Conservation (phyloP, 2,329 filamentous ascomycete genomes). For the Beauveria rudraprayagi region DNA sequence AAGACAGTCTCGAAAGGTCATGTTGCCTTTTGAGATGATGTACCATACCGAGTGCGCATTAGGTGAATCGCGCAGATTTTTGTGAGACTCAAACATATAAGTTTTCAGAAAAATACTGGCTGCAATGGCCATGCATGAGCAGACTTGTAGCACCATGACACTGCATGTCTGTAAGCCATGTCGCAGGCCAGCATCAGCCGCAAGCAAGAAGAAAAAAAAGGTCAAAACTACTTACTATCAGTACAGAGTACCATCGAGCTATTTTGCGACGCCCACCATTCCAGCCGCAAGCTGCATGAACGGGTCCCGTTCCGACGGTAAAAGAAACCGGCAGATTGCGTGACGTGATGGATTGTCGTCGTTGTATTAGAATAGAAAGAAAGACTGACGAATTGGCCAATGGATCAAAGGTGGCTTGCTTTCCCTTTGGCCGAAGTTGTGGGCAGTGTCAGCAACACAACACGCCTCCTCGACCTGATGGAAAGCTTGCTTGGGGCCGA, state of each 20-base stretch:
- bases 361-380: background rate
- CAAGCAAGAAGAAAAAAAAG: background rate
- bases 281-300: background rate
- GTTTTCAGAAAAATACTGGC: too few relatives aligned
- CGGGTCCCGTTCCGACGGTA: background rate
- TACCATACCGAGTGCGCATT: too few relatives aligned
- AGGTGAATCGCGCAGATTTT: too few relatives aligned
- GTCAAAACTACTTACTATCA: background rate
- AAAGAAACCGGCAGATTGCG: background rate
- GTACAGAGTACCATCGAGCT: background rate
- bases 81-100: too few relatives aligned
- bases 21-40: background rate
- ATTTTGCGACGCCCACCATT: background rate
- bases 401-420: background rate
- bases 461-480: too few relatives aligned
- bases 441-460: background rate
- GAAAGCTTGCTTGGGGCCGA: background rate
- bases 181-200: background rate
- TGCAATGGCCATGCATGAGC: too few relatives aligned
- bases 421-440: slow-evolving; percentile 1
- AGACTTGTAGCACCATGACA: background rate
- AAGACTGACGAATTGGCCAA: too few relatives aligned
- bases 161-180: background rate
- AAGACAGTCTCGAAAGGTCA: background rate
- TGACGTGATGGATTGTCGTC: too few relatives aligned